Evolutionary conservation across 2,329 filamentous ascomycete genomes (phyloP).

Genomic region (Lecanicillium sp.): DNA sequence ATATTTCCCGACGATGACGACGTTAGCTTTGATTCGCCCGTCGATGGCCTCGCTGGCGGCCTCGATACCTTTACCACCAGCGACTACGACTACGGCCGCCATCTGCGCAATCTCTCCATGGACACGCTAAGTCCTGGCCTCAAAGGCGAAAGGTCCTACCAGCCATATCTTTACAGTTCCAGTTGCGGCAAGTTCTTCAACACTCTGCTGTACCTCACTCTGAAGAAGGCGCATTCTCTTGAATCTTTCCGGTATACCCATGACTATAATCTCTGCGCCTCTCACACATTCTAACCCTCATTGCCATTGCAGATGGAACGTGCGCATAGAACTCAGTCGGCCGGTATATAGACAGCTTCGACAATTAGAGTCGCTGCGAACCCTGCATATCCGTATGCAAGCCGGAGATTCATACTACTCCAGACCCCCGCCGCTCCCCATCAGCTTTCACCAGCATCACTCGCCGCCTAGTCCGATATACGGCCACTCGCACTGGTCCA

Average conservation of each 20-base stretch:
- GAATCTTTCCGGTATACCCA: constrained; percentile 50
- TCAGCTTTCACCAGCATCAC: constrained; percentile 11
- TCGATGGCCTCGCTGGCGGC: constrained; percentile 51
- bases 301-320: constrained; percentile 48
- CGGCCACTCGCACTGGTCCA: constrained; percentile 22
- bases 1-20: constrained; percentile 57
- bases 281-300: not conserved
- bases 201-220: constrained; percentile 49
- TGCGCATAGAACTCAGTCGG: constrained; percentile 55
- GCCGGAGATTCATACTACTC: constrained; percentile 50
- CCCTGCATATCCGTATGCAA: constrained; percentile 54
- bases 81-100: constrained; percentile 56
- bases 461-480: constrained; percentile 4
- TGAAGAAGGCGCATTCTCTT: constrained; percentile 49
- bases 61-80: constrained; percentile 58
- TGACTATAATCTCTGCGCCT: not conserved
- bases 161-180: constrained; percentile 46
- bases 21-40: constrained; percentile 42
- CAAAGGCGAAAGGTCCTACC: constrained; percentile 49
- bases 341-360: constrained; percentile 53
- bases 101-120: constrained; percentile 50
- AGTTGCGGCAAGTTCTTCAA: constrained; percentile 61
- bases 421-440: constrained; percentile 38
- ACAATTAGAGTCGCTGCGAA: constrained; percentile 43
- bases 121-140: constrained; percentile 48